Evolutionary conservation across 83 land plant species (phyloP).

Genomic region (Thuja plicata): DNA sequence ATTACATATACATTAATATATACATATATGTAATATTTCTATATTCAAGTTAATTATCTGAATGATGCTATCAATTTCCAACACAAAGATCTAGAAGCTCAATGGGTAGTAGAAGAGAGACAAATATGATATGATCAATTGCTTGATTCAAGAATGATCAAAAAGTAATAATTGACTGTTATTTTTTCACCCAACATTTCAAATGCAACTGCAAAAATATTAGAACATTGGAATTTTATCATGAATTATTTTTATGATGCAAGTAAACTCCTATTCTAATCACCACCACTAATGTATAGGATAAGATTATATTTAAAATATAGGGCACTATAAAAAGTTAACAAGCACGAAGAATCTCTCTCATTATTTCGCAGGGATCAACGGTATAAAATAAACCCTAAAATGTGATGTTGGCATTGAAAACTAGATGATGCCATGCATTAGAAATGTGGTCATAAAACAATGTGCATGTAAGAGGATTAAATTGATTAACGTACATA

Average conservation of each 20-base stretch:
- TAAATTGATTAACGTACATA: conserved; percentile 38
- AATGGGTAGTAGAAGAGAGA: no score
- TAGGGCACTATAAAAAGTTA: background rate
- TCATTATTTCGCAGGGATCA: background rate
- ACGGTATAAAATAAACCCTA: background rate
- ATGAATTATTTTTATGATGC: background rate
- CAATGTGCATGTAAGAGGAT: background rate
- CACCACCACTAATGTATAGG: background rate
- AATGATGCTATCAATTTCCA: no score
- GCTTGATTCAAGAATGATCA: no score
- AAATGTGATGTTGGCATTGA: background rate
- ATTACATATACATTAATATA: no score
- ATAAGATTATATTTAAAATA: background rate
- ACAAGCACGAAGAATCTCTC: background rate
- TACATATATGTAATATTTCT: no score
- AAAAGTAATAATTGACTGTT: no score
- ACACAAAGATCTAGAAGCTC: no score
- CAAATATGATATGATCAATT: no score
- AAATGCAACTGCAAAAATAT: conserved; percentile 57
- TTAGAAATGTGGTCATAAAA: background rate
- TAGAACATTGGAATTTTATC: background rate
- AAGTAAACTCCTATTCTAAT: background rate
- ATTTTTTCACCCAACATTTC: conserved; percentile 78
- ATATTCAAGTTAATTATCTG: no score
- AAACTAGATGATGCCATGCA: background rate